Conservation (phyloP, 352 stramenopile genomes). For the Globisporangium parvum region DNA sequence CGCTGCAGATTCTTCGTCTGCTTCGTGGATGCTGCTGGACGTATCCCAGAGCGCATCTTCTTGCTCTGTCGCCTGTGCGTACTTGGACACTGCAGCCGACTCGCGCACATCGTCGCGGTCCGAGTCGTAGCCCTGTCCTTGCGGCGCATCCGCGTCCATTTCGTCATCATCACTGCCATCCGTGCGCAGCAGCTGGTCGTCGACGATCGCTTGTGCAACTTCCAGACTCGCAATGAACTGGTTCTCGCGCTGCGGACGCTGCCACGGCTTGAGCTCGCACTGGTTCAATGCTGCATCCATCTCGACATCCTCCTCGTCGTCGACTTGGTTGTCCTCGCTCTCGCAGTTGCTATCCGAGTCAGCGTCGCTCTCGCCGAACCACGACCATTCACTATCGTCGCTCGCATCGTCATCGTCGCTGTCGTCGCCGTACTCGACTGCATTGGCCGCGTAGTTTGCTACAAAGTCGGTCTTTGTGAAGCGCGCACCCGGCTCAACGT, state of each 20-base stretch:
- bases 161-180: constrained; percentile 24
- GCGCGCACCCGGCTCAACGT: constrained; percentile 40
- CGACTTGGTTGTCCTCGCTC: constrained; percentile 3
- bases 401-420: constrained; percentile 36
- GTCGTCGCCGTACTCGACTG: constrained; percentile 33
- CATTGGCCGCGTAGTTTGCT: constrained; percentile 42
- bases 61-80: constrained; percentile 10
- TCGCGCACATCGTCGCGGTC: constrained; percentile 51
- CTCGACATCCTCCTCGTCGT: constrained; percentile 13
- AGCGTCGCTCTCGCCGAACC: constrained; percentile 52
- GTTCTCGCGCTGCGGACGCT: constrained; percentile 20
- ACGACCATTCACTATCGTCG: constrained; percentile 51
- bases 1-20: constrained; percentile 20
- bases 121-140: constrained; percentile 69
- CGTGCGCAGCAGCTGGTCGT: constrained; percentile 33
- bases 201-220: constrained; percentile 36
- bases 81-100: constrained; percentile 15
- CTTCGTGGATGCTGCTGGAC: constrained; percentile 26
- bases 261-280: constrained; percentile 12
- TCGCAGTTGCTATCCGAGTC: constrained; percentile 29
- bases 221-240: constrained; percentile 40
- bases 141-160: constrained; percentile 26
- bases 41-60: constrained; percentile 55
- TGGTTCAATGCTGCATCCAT: constrained; percentile 11
- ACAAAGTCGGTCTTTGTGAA: constrained; percentile 65